Percentiles rank a stretch among this genome's conserved stretches.
Conservation (phyloP, 257 asterid species). For the Przewalskia tangutica region DNA sequence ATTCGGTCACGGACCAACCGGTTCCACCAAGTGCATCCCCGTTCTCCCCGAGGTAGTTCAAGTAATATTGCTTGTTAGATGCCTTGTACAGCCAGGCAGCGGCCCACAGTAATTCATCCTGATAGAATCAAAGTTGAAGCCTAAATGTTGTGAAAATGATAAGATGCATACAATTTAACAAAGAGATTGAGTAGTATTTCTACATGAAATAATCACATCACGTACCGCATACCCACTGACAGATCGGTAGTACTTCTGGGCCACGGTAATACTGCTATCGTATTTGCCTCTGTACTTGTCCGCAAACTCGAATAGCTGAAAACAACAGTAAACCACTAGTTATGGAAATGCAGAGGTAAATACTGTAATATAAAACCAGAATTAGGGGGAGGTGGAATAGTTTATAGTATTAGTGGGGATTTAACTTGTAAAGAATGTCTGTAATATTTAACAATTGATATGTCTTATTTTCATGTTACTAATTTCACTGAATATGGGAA, state of each 20-base stretch:
- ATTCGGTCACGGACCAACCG: slow-evolving; percentile 94
- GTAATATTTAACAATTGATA: neutral
- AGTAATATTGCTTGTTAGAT: slow-evolving; percentile 50
- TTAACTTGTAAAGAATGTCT: too few relatives aligned
- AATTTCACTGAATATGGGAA: neutral
- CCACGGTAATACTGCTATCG: slow-evolving; percentile 79
- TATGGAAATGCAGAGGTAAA: neutral
- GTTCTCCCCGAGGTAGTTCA: slow-evolving; percentile 66
- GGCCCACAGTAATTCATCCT: slow-evolving; percentile 96
- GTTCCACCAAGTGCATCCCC: slow-evolving; percentile 91
- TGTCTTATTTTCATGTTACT: neutral
- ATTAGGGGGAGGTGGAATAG: neutral
- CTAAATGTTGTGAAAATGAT: neutral
- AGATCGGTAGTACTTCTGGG: slow-evolving; percentile 90
- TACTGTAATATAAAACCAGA: neutral
- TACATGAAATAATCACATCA: slow-evolving; percentile 28
- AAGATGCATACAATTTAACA: neutral
- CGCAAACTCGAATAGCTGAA: slow-evolving; percentile 89
- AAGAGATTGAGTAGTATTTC: neutral
- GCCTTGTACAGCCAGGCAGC: slow-evolving; percentile 99
- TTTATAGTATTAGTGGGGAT: neutral
- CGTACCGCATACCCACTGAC: slow-evolving; percentile 95
- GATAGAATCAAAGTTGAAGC: neutral
- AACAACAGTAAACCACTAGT: neutral
- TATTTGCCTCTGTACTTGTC: slow-evolving; percentile 96